Evolutionary conservation across 257 asterid species (phyloP).

Genomic region (Solanum infundibuliforme): DNA sequence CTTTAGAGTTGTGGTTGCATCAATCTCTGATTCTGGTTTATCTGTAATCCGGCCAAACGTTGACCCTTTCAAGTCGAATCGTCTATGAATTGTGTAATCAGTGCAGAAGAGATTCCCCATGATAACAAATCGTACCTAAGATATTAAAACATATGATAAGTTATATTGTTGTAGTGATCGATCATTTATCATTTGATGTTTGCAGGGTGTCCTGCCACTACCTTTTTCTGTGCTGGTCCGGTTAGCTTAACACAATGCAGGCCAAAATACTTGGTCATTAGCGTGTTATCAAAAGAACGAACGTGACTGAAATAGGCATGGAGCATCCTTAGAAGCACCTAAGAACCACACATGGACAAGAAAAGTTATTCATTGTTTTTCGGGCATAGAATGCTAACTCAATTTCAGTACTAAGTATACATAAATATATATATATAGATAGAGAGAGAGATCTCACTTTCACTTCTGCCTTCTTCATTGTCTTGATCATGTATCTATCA

Average conservation of each 20-base stretch:
- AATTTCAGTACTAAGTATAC: not conserved
- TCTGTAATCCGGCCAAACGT: conserved; percentile 15
- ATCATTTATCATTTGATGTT: not conserved
- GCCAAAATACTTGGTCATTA: conserved; percentile 34
- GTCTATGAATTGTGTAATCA: conserved; percentile 6
- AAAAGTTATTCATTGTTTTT: not conserved
- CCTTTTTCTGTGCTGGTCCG: conserved; percentile 30
- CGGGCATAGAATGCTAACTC: not conserved
- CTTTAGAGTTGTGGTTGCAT: conserved; percentile 15
- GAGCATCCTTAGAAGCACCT: conserved; percentile 39
- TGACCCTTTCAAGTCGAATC: conserved; percentile 20
- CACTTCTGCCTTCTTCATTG: conserved; percentile 10
- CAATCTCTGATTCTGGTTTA: conserved; percentile 14
- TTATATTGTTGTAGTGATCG: not conserved
- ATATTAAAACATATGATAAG: not conserved
- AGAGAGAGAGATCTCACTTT: not conserved
- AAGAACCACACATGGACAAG: not conserved
- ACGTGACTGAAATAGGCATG: conserved; percentile 35
- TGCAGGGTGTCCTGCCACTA: not conserved
- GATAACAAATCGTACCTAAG: conserved; percentile 18
- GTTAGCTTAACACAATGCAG: conserved; percentile 32
- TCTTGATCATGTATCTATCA: conserved; percentile 9
- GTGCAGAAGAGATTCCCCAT: conserved; percentile 20
- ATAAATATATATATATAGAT: not conserved
- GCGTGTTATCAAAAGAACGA: not conserved